Evolutionary conservation across 2,329 filamentous ascomycete genomes (phyloP).

Genomic region (Epichloe baconii): DNA sequence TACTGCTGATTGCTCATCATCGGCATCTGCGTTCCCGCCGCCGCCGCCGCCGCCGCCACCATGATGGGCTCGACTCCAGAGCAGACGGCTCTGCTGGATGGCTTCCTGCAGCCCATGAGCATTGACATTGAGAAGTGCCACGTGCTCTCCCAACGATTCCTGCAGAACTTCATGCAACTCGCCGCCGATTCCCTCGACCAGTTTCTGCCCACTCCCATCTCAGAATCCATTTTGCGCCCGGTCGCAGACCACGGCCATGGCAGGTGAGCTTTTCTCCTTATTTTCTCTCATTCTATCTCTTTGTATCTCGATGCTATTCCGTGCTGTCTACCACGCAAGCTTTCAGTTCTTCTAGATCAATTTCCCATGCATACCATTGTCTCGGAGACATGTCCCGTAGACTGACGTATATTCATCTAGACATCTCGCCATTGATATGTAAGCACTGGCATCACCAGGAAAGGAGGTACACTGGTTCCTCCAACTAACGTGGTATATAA

Average conservation of each 20-base stretch:
- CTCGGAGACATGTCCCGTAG: not conserved
- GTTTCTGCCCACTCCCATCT: slow-evolving; percentile 49
- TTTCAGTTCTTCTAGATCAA: not conserved
- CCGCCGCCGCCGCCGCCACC: not conserved
- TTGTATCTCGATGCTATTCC: not conserved
- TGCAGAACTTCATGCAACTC: slow-evolving; percentile 33
- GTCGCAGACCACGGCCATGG: slow-evolving; percentile 28
- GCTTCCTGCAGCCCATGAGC: slow-evolving; percentile 38
- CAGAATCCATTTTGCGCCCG: slow-evolving; percentile 42
- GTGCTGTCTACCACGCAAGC: not conserved
- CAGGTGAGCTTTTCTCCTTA: slow-evolving; percentile 28
- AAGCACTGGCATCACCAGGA: slow-evolving; percentile 16
- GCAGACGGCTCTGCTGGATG: slow-evolving; percentile 15
- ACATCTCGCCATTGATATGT: slow-evolving; percentile 54
- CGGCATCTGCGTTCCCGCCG: not conserved
- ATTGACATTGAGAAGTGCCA: slow-evolving; percentile 34
- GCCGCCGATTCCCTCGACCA: slow-evolving; percentile 40
- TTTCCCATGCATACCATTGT: not conserved
- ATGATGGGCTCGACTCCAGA: slow-evolving; percentile 4
- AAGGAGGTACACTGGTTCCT: slow-evolving; percentile 15
- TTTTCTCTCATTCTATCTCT: not conserved
- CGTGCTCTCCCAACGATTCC: slow-evolving; percentile 33
- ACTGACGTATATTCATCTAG: slow-evolving; percentile 21
- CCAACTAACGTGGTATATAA: not conserved
- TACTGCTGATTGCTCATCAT: not conserved